Evolutionary conservation across 345 rosid genomes (phyloP), one percentile per base, ranked within the genome.

Genomic region (Ceriops tagal): DNA sequence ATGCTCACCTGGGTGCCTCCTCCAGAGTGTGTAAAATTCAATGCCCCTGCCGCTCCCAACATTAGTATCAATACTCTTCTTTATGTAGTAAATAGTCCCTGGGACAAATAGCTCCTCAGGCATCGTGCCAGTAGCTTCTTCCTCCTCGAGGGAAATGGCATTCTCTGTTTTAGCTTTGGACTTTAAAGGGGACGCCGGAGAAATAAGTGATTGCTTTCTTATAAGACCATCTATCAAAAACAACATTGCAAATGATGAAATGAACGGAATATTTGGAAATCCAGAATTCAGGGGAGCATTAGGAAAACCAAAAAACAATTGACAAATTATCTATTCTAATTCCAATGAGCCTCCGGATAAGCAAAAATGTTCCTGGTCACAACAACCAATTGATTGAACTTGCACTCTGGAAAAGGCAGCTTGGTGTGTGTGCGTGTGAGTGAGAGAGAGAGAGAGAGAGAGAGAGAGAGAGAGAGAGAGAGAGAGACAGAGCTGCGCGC

Each of bases 1-100:
- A 78, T 95, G 98, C 71, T 88, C 90, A 64, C 89, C 92, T 18
- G 92, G 91, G 76, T 82, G 80, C 80, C 98, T 83, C 80, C 81
- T 87, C 96, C 87, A 86, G n/a, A 92, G 89, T 8, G 82, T 87
- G 78, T 83, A 95, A 81, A 72, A 84, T 64, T 90, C 89, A 34
- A 69, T 73, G 56, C 67, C 74, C 64, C 80, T 66, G 65, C 39
- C 32, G 55, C 62, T 46, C 51, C 53, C 68, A 28, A 27, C 32
- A 20, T 64, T 69, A 28, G 67, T 62, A 22, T 83, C 84, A 0
- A 70, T n/a, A 37, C 86, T 81, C 77, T 97, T 84, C 83, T 86
- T 90, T 46, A 95, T 83, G 78, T 84, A 90, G 84, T 90, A 95
- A 6, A 87, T 85, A 1, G 84, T 61, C 0, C 98, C 98, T 0